Conservation (phyloP, 495 filamentous ascomycete genomes). For the Podospora appendiculata region DNA sequence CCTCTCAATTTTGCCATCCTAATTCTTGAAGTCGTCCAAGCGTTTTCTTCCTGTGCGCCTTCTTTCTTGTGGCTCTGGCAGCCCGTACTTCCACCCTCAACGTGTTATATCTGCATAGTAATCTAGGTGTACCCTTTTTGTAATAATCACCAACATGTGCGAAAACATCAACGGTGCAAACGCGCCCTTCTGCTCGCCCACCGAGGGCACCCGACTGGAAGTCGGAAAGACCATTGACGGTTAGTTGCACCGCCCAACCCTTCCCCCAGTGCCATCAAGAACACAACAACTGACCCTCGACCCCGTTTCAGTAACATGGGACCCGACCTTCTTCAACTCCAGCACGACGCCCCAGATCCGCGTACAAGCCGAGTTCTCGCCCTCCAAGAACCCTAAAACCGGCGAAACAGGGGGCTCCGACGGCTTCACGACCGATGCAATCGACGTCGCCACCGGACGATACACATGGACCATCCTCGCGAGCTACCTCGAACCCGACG, state of each 20-base stretch:
- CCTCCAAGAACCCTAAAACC: background rate
- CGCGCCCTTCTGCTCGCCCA: slow-evolving; percentile 3
- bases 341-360: background rate
- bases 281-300: background rate
- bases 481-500: background rate
- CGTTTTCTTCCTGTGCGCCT: background rate
- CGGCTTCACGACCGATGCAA: background rate
- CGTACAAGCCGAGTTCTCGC: background rate
- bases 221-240: background rate
- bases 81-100: background rate
- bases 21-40: too few relatives aligned
- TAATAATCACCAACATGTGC: background rate
- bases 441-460: background rate
- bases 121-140: too few relatives aligned
- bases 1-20: too few relatives aligned
- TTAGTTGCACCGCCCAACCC: background rate
- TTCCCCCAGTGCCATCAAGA: background rate
- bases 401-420: background rate
- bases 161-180: background rate
- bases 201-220: background rate
- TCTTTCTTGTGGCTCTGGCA: background rate
- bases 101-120: background rate
- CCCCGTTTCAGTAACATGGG: background rate
- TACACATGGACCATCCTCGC: background rate
- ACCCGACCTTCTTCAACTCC: slow-evolving; percentile 2